A percentile compares a stretch with the other conserved stretches of the same genome.
phyloP scores from a whole-genome alignment of 331 rosid species.

The Dryas integrifolia region DNA sequence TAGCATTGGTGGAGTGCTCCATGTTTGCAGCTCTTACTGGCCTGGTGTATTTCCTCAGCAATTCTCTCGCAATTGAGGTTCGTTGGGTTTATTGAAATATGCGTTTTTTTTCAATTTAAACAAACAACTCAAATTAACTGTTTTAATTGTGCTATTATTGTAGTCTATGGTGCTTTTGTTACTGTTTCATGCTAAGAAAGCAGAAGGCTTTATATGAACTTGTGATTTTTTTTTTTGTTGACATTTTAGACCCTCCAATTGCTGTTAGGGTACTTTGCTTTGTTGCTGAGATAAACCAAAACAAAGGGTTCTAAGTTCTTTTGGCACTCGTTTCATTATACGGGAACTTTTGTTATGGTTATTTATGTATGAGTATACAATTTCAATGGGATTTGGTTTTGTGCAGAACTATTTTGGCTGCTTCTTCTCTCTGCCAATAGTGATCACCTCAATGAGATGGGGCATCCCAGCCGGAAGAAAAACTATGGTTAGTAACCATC shows the following conservation, averaged over 20 bases:
- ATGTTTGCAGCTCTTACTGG: conserved; percentile 97
- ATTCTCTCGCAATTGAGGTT: conserved; percentile 91
- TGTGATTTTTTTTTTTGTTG: neutral
- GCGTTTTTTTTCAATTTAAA: neutral
- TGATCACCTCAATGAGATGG: conserved; percentile 98
- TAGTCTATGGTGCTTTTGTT: neutral
- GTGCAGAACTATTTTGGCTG: conserved; percentile 88
- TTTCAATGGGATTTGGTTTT: conserved; percentile 4
- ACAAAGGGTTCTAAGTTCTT: neutral
- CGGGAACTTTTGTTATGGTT: neutral
- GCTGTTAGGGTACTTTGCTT: neutral
- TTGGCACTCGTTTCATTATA: neutral
- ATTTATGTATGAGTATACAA: neutral
- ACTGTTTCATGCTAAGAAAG: neutral
- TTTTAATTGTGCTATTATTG: neutral
- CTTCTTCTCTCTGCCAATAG: conserved; percentile 90
- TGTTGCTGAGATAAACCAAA: neutral
- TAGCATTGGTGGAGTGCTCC: conserved; percentile 95
- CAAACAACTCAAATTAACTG: neutral
- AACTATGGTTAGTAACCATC: conserved; percentile 66
- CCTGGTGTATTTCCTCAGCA: conserved; percentile 90
- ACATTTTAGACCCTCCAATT: too few species aligned
- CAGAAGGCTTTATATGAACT: neutral
- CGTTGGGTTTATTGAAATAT: conserved; percentile 15
- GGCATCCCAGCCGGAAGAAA: conserved; percentile 88